Conservation (phyloP, 177 flowering plant genomes). For the Tripterygium wilfordii region DNA sequence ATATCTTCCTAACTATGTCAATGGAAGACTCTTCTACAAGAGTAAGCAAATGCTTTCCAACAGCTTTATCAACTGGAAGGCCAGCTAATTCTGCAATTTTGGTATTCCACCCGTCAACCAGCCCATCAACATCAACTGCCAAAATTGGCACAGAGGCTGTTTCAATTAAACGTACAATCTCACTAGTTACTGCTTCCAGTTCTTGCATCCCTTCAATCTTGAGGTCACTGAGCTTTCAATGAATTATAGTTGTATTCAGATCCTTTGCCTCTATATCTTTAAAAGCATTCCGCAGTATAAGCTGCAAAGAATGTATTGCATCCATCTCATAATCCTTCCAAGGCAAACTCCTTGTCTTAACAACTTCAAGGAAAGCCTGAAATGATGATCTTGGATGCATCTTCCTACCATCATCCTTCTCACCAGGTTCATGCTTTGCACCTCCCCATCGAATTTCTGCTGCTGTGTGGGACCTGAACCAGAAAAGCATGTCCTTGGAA, state of each 20-base stretch:
- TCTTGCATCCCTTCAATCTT: conserved; percentile 80
- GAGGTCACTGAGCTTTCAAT: conserved; percentile 59
- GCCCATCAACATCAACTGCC: conserved; percentile 80
- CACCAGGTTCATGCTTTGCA: conserved; percentile 84
- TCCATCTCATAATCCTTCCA: conserved; percentile 99
- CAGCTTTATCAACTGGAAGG: conserved; percentile 71
- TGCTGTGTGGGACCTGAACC: conserved; percentile 92
- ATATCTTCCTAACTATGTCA: conserved; percentile 57
- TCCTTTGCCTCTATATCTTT: conserved; percentile 44
- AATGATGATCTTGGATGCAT: conserved; percentile 99
- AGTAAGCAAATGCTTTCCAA: conserved; percentile 78
- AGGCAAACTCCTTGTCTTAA: conserved; percentile 72
- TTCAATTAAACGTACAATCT: conserved; percentile 95
- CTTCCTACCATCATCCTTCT: conserved; percentile 76
- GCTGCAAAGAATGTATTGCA: conserved; percentile 96
- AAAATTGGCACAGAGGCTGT: conserved; percentile 95
- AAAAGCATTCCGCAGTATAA: conserved; percentile 76
- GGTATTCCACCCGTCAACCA: conserved; percentile 94
- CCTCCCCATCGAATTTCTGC: conserved; percentile 94
- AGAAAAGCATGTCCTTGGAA: conserved; percentile 75
- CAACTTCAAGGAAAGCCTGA: conserved; percentile 95
- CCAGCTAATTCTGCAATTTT: conserved; percentile 90
- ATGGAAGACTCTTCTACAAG: conserved; percentile 85
- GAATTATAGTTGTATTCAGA: conserved; percentile 32
- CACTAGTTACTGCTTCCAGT: conserved; percentile 89